Evolutionary conservation across 2,329 filamentous ascomycete genomes (phyloP).

Genomic region (Xylariaceae sp.): DNA sequence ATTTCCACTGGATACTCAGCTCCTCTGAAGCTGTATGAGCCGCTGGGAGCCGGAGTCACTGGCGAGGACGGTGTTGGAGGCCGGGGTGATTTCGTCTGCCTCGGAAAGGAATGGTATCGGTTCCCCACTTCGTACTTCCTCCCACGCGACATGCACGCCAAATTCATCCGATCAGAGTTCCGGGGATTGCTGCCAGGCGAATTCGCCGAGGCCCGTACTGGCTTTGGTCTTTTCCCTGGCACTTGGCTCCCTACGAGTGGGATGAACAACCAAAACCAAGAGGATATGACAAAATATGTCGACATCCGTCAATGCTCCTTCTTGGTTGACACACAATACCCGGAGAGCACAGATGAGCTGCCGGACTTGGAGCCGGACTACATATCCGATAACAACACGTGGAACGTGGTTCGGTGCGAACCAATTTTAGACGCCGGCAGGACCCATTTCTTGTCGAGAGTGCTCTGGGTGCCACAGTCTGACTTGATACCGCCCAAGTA

Average conservation of each 20-base stretch:
- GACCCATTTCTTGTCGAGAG: constrained; percentile 71
- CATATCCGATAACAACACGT: constrained; percentile 67
- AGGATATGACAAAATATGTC: constrained; percentile 84
- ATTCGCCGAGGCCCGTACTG: constrained; percentile 71
- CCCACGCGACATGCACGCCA: constrained; percentile 76
- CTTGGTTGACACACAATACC: constrained; percentile 83
- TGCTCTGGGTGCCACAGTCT: constrained; percentile 78
- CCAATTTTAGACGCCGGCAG: constrained; percentile 76
- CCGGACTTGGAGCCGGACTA: constrained; percentile 79
- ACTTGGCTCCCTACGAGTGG: constrained; percentile 78
- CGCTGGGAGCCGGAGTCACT: constrained; percentile 56
- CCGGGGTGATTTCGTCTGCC: constrained; percentile 71
- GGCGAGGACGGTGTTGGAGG: constrained; percentile 50
- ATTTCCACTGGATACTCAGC: constrained; percentile 80
- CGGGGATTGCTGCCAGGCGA: constrained; percentile 84
- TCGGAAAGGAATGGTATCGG: constrained; percentile 97
- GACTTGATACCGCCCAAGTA: constrained; percentile 66
- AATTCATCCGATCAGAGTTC: constrained; percentile 91
- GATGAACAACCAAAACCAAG: constrained; percentile 88
- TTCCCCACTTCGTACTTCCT: constrained; percentile 93
- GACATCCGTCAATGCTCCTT: constrained; percentile 75
- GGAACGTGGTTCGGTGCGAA: constrained; percentile 74
- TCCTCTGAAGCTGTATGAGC: constrained; percentile 68
- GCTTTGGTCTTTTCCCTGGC: constrained; percentile 74
- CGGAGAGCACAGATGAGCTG: constrained; percentile 45